Evolutionary conservation across 129 eudicot genomes (phyloP).

Genomic region (Centaurea solstitialis): DNA sequence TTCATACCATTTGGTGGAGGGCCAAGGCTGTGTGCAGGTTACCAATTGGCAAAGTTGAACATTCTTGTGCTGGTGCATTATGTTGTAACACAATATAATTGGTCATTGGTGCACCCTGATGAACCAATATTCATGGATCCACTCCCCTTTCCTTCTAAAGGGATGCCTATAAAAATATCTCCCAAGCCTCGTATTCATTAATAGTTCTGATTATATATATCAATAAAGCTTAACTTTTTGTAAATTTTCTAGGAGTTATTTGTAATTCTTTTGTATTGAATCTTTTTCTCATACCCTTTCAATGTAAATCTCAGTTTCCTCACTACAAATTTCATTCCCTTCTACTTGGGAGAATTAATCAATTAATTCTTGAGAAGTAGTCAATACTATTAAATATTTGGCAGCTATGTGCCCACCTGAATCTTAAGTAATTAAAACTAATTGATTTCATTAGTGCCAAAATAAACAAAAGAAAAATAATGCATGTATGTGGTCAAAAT

Average conservation of each 20-base stretch:
- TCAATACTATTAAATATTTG: too few species aligned
- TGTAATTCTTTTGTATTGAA: too few species aligned
- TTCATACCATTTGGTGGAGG: constrained; percentile 45
- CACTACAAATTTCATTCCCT: neutral
- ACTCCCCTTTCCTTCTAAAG: constrained; percentile 74
- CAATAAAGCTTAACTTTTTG: neutral
- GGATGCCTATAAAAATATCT: constrained; percentile 78
- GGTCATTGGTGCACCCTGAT: constrained; percentile 58
- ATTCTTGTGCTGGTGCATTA: constrained; percentile 53
- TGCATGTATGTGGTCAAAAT: neutral
- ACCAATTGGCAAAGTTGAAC: constrained; percentile 25
- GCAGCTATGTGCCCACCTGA: too few species aligned
- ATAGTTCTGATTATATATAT: neutral
- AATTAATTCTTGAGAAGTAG: too few species aligned
- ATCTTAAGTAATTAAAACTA: too few species aligned
- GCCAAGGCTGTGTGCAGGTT: constrained; percentile 34
- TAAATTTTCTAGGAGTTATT: neutral
- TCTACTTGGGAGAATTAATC: neutral
- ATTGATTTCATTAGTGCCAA: too few species aligned
- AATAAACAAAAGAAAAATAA: too few species aligned
- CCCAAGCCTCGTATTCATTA: constrained; percentile 28
- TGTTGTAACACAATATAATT: constrained; percentile 63
- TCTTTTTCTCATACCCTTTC: too few species aligned
- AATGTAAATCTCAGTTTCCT: too few species aligned
- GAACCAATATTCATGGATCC: constrained; percentile 71